Evolutionary conservation across 1,284 basidiomycete species (phyloP).

Genomic region (Amylostereum areolatum): DNA sequence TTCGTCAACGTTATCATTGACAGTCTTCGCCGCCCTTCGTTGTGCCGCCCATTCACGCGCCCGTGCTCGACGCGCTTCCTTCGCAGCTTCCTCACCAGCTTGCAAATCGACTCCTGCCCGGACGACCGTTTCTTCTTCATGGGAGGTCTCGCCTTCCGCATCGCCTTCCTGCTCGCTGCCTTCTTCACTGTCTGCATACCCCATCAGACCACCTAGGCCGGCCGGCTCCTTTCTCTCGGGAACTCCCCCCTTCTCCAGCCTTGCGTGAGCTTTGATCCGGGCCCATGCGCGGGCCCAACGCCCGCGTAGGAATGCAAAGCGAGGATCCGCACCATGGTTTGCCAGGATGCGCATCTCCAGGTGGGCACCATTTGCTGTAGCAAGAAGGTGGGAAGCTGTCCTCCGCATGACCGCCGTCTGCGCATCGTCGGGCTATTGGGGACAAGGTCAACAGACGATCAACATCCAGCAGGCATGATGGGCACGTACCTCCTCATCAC

Average conservation of each 20-base stretch:
- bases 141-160: constrained; percentile 1
- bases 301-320: constrained; percentile 77
- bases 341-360: constrained; percentile 86
- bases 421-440: constrained; percentile 54
- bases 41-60: constrained; percentile 52
- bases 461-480: not conserved
- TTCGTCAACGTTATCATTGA: too few relatives aligned
- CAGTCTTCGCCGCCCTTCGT: constrained; percentile 25
- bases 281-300: constrained; percentile 65
- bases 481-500: constrained; percentile 62
- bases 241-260: constrained; percentile 25
- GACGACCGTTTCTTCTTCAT: not conserved
- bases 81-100: constrained; percentile 27
- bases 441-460: not conserved
- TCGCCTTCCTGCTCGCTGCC: constrained; percentile 12
- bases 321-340: constrained; percentile 66
- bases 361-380: constrained; percentile 69
- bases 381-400: constrained; percentile 62
- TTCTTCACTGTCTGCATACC: constrained; percentile 52
- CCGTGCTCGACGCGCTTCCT: constrained; percentile 43
- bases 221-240: constrained; percentile 16
- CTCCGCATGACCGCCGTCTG: constrained; percentile 68
- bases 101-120: not conserved
- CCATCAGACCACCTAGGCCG: constrained; percentile 45
- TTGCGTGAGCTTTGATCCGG: constrained; percentile 36